Percentiles rank a stretch among this genome's conserved stretches.
phyloP scores from a whole-genome alignment of 192 early-diverging fungal species.

The Kickxella alabastrina region DNA sequence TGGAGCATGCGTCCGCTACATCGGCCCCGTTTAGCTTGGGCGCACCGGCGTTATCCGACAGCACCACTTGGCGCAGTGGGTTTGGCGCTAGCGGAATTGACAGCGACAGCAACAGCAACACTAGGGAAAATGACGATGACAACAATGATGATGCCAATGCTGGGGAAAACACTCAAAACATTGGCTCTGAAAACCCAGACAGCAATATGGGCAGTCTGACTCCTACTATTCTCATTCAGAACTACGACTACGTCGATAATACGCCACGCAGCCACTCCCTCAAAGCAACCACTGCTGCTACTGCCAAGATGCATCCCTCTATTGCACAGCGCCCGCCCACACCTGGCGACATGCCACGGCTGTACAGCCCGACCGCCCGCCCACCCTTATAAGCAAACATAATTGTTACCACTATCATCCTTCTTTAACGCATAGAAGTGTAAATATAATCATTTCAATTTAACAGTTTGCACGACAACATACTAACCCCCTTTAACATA shows the following conservation, averaged over 20 bases:
- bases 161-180: not conserved
- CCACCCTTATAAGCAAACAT: slow-evolving; percentile 19
- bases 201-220: not conserved
- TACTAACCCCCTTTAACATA: too few relatives aligned
- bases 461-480: not conserved
- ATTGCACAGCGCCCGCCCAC: slow-evolving; percentile 22
- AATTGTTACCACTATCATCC: not conserved
- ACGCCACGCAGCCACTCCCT: not conserved
- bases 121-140: not conserved
- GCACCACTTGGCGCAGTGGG: not conserved
- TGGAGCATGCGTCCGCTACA: too few relatives aligned
- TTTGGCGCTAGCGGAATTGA: not conserved
- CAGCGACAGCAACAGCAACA: not conserved
- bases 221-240: slow-evolving; percentile 41
- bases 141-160: not conserved
- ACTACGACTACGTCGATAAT: slow-evolving; percentile 12
- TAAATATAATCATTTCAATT: not conserved
- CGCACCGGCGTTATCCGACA: not conserved
- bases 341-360: slow-evolving; percentile 2
- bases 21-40: not conserved
- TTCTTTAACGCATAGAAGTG: not conserved
- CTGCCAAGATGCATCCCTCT: not conserved
- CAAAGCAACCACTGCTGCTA: not conserved
- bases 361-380: slow-evolving; percentile 15
- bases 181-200: not conserved